Evolutionary conservation across 441 rosid species (phyloP).

Genomic region (Manihot esculenta): DNA sequence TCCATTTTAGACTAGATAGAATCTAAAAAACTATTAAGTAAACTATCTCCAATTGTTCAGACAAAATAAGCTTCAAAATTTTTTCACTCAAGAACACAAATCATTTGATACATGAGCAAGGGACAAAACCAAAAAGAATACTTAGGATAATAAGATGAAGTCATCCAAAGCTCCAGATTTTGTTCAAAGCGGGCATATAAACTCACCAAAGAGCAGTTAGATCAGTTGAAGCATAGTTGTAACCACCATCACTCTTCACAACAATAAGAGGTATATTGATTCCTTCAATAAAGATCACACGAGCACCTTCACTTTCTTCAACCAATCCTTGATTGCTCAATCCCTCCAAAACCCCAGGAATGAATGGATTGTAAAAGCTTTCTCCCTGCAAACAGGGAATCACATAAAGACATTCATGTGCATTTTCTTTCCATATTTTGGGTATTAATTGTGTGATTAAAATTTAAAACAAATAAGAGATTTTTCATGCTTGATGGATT

Average conservation of each 20-base stretch:
- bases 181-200: not conserved
- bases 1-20: not conserved
- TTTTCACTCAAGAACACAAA: not conserved
- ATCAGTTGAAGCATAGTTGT: slow-evolving; percentile 91
- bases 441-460: not conserved
- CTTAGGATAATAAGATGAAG: not conserved
- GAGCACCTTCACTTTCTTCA: slow-evolving; percentile 87
- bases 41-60: not conserved
- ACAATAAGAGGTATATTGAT: slow-evolving; percentile 73
- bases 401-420: not conserved
- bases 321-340: slow-evolving; percentile 59
- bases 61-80: not conserved
- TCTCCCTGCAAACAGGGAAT: slow-evolving; percentile 63
- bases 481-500: not conserved
- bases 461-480: not conserved
- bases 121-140: not conserved
- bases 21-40: not conserved
- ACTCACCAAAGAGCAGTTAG: slow-evolving; percentile 87
- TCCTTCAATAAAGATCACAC: slow-evolving; percentile 77
- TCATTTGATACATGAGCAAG: not conserved
- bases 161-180: not conserved
- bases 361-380: slow-evolving; percentile 86
- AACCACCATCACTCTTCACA: slow-evolving; percentile 94
- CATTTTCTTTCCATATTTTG: not conserved
- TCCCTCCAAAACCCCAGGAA: slow-evolving; percentile 53